These are phyloP conservation scores for Afroboletus lepidellus DNA, from an alignment of 1,284 basidiomycete genomes.

Conservation along the genomic window DNA sequence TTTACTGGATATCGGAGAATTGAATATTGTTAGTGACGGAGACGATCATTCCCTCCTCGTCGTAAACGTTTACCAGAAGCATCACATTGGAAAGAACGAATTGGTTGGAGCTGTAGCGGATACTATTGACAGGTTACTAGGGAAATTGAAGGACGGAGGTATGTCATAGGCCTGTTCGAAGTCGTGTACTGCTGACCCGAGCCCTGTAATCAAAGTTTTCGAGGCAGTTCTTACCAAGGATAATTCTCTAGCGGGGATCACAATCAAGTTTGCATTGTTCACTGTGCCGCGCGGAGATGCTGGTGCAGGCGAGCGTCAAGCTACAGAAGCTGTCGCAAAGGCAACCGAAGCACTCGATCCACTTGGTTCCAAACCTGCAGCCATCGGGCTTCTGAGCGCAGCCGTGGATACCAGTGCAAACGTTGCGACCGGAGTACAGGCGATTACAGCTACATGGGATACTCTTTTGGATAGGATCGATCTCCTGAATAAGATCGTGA, in stretches of 20 bases:
- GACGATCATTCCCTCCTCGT: too few species aligned
- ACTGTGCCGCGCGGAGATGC: too few species aligned
- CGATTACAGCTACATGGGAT: neutral
- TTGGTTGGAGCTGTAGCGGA: neutral
- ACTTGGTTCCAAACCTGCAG: neutral
- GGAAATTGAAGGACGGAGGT: too few species aligned
- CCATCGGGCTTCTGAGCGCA: neutral
- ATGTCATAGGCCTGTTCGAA: neutral
- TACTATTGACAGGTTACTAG: neutral
- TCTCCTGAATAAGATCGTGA: neutral
- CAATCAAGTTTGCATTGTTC: neutral
- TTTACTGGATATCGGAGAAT: neutral
- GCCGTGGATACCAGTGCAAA: neutral
- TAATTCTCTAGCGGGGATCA: neutral
- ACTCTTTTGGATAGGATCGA: neutral
- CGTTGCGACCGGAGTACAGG: neutral
- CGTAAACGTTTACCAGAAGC: too few species aligned
- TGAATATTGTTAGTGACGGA: neutral
- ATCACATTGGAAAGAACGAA: neutral
- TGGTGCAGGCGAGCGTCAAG: neutral
- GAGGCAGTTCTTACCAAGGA: neutral
- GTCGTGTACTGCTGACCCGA: neutral
- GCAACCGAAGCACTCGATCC: neutral
- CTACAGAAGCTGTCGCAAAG: neutral
- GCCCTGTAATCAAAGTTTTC: neutral